A percentile compares a stretch with the other conserved stretches of the same genome.
Conservation (phyloP, 176 grass and related monocot genomes). For the Bromus sterilis region DNA sequence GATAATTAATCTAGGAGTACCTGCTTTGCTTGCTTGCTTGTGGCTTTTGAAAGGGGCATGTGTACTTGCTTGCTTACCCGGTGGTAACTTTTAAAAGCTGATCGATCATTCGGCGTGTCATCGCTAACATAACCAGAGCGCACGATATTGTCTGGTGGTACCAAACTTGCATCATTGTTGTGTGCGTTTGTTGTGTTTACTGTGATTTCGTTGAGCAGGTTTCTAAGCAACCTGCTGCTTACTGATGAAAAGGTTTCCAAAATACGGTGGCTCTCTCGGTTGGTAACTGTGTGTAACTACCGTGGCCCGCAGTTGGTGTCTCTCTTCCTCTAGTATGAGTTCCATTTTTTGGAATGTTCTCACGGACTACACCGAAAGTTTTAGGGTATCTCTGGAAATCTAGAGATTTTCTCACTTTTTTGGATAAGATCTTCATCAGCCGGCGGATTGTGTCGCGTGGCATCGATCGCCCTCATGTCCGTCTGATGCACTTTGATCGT, state of each 20-base stretch:
- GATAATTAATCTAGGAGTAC: too few species aligned
- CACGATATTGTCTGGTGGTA: constrained; percentile 2
- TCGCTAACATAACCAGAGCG: background rate
- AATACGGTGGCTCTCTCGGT: background rate
- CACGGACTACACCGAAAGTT: too few species aligned
- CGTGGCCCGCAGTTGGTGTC: too few species aligned
- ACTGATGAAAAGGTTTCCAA: background rate
- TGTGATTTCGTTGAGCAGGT: background rate
- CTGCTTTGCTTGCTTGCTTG: background rate
- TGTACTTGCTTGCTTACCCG: background rate
- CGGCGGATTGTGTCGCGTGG: too few species aligned
- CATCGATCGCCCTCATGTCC: too few species aligned
- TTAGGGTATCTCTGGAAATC: too few species aligned
- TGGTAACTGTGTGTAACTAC: background rate
- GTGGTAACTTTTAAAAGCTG: background rate
- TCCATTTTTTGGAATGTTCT: too few species aligned
- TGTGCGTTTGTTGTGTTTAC: background rate
- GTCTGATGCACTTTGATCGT: too few species aligned
- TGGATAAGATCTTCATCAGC: too few species aligned
- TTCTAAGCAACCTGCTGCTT: background rate
- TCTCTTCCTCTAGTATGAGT: too few species aligned
- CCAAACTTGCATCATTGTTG: background rate
- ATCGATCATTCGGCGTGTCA: constrained; percentile 9
- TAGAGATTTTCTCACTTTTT: too few species aligned
- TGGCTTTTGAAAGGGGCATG: background rate